A percentile compares a stretch with the other conserved stretches of the same genome.
These are phyloP conservation scores for Dactylonectria macrodidyma DNA, from an alignment of 2,329 filamentous ascomycete genomes.

Conservation along the genomic window DNA sequence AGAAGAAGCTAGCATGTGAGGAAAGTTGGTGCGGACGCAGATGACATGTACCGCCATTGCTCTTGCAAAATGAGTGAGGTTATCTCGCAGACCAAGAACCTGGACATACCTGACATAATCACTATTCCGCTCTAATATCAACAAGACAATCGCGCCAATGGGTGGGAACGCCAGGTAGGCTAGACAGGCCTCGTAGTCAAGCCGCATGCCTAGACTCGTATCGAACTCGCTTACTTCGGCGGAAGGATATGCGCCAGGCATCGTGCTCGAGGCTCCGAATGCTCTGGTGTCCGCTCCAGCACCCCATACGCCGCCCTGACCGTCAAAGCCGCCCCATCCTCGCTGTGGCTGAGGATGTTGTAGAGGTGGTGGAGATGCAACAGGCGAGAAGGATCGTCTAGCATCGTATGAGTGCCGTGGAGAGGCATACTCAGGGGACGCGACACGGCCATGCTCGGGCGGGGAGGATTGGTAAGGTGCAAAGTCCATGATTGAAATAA, in stretches of 20 bases:
- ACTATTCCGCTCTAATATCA: slow-evolving; percentile 93
- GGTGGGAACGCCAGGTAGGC: slow-evolving; percentile 91
- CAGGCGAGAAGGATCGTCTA: slow-evolving; percentile 68
- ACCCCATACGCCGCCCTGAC: slow-evolving; percentile 52
- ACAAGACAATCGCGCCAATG: slow-evolving; percentile 84
- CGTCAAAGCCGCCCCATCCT: slow-evolving; percentile 62
- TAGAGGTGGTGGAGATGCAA: slow-evolving; percentile 58
- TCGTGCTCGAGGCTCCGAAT: slow-evolving; percentile 42
- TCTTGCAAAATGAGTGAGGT: neutral
- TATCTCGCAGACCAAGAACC: neutral
- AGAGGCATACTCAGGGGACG: slow-evolving; percentile 75
- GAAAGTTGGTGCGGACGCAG: neutral
- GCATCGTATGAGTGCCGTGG: slow-evolving; percentile 71
- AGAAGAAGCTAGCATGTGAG: neutral
- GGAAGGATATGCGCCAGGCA: slow-evolving; percentile 57
- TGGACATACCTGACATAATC: slow-evolving; percentile 90
- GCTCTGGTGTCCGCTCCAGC: slow-evolving; percentile 41
- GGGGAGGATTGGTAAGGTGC: slow-evolving; percentile 96
- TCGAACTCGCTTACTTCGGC: slow-evolving; percentile 85
- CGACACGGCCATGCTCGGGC: slow-evolving; percentile 85
- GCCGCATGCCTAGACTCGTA: slow-evolving; percentile 86
- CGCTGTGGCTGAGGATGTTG: slow-evolving; percentile 70
- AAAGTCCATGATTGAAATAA: slow-evolving; percentile 81
- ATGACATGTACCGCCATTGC: neutral
- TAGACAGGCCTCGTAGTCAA: slow-evolving; percentile 92